phyloP scores from a whole-genome alignment of 768 basidiomycete genomes.

The Trametes sanguinea region DNA sequence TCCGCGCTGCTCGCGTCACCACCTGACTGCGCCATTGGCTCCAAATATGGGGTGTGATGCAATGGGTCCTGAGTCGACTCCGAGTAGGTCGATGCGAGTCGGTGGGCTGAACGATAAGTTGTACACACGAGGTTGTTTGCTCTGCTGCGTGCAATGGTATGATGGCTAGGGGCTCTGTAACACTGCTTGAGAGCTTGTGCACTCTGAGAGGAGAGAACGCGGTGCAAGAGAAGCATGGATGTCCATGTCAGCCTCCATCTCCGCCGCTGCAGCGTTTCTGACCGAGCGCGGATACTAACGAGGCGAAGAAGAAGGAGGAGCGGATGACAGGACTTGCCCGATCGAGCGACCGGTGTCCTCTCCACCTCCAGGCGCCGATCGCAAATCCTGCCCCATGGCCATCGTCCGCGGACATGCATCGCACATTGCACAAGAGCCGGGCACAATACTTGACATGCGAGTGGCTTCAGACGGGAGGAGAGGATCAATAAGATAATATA shows the following conservation, averaged over 20 bases:
- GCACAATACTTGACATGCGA: not conserved
- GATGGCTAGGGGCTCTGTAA: not conserved
- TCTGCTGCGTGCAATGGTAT: too few species aligned
- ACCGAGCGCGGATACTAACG: not conserved
- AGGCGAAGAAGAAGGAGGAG: not conserved
- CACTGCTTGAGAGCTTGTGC: not conserved
- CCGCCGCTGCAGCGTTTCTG: not conserved
- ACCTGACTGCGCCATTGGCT: too few species aligned
- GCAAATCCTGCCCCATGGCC: not conserved
- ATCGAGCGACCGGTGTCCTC: not conserved
- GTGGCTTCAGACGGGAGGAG: not conserved
- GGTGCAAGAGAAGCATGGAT: not conserved
- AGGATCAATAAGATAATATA: slow-evolving; percentile 24
- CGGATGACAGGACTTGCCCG: slow-evolving; percentile 6
- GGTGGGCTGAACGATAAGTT: too few species aligned
- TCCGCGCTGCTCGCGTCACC: not conserved
- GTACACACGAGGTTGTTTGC: too few species aligned
- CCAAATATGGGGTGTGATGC: too few species aligned
- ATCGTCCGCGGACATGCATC: not conserved
- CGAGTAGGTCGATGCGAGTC: too few species aligned
- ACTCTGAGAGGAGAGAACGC: not conserved
- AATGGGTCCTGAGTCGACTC: too few species aligned
- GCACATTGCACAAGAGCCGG: not conserved
- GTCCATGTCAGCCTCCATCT: not conserved
- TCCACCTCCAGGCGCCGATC: not conserved